A percentile compares a stretch with the other conserved stretches of the same genome.
Conservation (phyloP, 306 rosid genomes). For the Pachyrhizus erosus region DNA sequence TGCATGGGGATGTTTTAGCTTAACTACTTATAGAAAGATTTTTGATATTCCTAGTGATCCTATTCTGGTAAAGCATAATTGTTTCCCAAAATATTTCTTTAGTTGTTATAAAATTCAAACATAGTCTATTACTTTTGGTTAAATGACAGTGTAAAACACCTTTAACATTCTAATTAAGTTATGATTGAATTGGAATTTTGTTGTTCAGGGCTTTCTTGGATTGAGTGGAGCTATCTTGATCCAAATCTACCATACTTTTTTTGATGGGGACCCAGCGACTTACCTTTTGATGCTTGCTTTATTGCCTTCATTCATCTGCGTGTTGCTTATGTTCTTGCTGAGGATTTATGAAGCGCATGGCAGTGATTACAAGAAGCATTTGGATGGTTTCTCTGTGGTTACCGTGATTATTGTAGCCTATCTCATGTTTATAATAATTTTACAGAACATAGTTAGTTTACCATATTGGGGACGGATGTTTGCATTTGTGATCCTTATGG, state of each 20-base stretch:
- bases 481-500: slow-evolving; percentile 54
- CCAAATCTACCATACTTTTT: slow-evolving; percentile 64
- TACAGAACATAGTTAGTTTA: slow-evolving; percentile 55
- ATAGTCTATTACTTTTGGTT: background rate
- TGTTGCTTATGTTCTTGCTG: slow-evolving; percentile 67
- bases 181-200: background rate
- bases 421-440: slow-evolving; percentile 66
- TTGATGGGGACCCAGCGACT: slow-evolving; percentile 66
- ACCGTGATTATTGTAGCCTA: slow-evolving; percentile 67
- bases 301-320: slow-evolving; percentile 63
- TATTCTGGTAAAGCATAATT: too few relatives aligned
- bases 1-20: background rate
- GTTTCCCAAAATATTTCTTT: too few relatives aligned
- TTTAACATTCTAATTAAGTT: background rate
- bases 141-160: background rate
- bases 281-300: slow-evolving; percentile 75
- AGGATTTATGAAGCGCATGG: slow-evolving; percentile 62
- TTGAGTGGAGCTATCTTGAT: slow-evolving; percentile 90
- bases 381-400: slow-evolving; percentile 64
- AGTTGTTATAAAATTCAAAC: background rate
- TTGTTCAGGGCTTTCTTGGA: slow-evolving; percentile 84
- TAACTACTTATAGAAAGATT: too few relatives aligned
- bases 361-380: slow-evolving; percentile 62
- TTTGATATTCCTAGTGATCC: too few relatives aligned
- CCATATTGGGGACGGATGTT: slow-evolving; percentile 56